Conservation (phyloP, 1,284 basidiomycete species). For the Testicularia cyperi region DNA sequence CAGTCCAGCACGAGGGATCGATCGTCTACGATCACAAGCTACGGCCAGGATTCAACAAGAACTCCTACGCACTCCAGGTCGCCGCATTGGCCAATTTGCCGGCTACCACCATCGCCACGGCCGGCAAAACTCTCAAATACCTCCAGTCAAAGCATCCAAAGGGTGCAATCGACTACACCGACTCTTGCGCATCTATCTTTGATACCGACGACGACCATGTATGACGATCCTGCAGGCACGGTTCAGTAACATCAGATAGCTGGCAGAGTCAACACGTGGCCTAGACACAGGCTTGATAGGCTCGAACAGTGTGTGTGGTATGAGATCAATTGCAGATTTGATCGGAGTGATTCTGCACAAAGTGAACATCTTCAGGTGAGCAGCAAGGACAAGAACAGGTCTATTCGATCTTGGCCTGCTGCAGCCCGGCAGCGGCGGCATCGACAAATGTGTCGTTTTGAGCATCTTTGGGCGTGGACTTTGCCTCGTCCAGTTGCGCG, state of each 20-base stretch:
- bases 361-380: too few relatives aligned
- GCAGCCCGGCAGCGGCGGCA: conserved; percentile 12
- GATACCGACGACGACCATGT: neutral
- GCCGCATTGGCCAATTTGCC: conserved; percentile 87
- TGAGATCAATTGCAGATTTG: too few relatives aligned
- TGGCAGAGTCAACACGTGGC: too few relatives aligned
- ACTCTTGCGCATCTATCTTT: neutral
- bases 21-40: conserved; percentile 83
- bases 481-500: conserved; percentile 1
- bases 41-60: conserved; percentile 78
- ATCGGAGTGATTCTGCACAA: too few relatives aligned
- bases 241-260: too few relatives aligned
- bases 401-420: conserved; percentile 13
- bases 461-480: neutral
- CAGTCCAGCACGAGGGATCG: neutral
- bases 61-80: conserved; percentile 90
- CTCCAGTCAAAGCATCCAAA: conserved; percentile 6
- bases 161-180: neutral
- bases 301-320: too few relatives aligned
- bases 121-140: conserved; percentile 59
- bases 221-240: too few relatives aligned
- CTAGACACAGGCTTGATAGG: too few relatives aligned
- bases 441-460: conserved; percentile 32
- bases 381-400: too few relatives aligned
- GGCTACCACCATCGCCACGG: conserved; percentile 67